phyloP scores from a whole-genome alignment of 2,329 filamentous ascomycete species.

The Lasiodiplodia gonubiensis region DNA sequence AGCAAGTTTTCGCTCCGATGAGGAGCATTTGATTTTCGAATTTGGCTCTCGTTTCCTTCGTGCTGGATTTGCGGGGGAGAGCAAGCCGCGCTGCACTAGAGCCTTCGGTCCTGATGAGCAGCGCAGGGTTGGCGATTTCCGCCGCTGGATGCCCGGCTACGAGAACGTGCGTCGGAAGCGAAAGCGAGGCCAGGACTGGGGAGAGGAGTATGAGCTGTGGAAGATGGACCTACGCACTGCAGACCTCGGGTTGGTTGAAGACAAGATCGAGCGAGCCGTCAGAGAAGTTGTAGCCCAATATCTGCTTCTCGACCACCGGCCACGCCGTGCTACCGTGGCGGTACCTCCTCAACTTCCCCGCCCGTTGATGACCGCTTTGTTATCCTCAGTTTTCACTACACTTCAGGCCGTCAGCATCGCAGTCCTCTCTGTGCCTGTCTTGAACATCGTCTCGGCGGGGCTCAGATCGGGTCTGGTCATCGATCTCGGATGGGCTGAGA shows the following conservation, averaged over 20 bases:
- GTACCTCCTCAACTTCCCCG: conserved; percentile 79
- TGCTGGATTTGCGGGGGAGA: conserved; percentile 86
- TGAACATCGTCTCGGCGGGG: conserved; percentile 78
- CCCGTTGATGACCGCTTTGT: conserved; percentile 73
- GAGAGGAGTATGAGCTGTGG: conserved; percentile 75
- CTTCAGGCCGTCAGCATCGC: conserved; percentile 83
- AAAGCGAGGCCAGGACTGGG: conserved; percentile 62
- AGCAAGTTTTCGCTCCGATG: conserved; percentile 63
- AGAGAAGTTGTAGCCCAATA: conserved; percentile 83
- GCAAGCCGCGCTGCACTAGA: conserved; percentile 71
- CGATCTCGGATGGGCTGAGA: conserved; percentile 93
- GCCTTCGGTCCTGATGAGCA: conserved; percentile 77
- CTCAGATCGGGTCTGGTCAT: conserved; percentile 84
- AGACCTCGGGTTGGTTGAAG: conserved; percentile 80
- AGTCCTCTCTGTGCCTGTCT: conserved; percentile 76
- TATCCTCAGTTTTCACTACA: conserved; percentile 79
- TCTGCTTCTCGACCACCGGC: conserved; percentile 72
- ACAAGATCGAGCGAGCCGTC: conserved; percentile 83
- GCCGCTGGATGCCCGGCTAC: conserved; percentile 67
- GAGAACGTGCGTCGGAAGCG: conserved; percentile 56
- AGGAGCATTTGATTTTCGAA: conserved; percentile 87
- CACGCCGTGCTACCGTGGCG: conserved; percentile 74
- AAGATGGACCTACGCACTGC: conserved; percentile 72
- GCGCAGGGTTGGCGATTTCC: conserved; percentile 80
- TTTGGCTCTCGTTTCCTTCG: conserved; percentile 79